phyloP scores from a whole-genome alignment of 805 yeast genomes.

The Candida yuanshanica region DNA sequence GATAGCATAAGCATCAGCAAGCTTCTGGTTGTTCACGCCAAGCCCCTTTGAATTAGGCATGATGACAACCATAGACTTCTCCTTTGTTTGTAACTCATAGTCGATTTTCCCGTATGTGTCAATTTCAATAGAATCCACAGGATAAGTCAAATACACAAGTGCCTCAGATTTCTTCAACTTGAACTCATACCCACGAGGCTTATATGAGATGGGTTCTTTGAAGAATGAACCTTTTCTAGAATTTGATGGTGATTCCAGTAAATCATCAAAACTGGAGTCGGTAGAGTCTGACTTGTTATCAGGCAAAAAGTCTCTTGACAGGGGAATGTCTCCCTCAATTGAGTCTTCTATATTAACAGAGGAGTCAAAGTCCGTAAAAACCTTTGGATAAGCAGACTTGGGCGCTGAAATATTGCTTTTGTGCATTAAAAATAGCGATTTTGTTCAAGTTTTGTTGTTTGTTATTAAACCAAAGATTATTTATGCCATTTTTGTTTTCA shows the following conservation, averaged over 20 bases:
- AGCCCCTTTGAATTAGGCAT: slow-evolving; percentile 22
- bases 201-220: slow-evolving; percentile 7
- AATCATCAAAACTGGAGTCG: slow-evolving; percentile 18
- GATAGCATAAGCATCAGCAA: slow-evolving; percentile 24
- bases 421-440: no score
- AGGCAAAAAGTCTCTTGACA: slow-evolving; percentile 6
- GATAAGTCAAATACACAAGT: slow-evolving; percentile 20
- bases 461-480: no score
- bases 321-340: slow-evolving; percentile 22
- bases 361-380: slow-evolving; percentile 15
- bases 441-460: no score
- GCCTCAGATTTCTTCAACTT: slow-evolving; percentile 12
- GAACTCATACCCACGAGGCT: slow-evolving; percentile 21
- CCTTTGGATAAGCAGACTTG: slow-evolving; percentile 19
- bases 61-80: slow-evolving; percentile 21
- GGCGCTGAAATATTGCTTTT: slow-evolving; percentile 10
- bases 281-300: slow-evolving; percentile 2
- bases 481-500: no score
- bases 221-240: slow-evolving; percentile 15
- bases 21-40: slow-evolving; percentile 19
- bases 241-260: slow-evolving; percentile 10
- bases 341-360: slow-evolving; percentile 16
- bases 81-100: slow-evolving; percentile 20
- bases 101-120: slow-evolving; percentile 23
- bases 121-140: slow-evolving; percentile 13